Evolutionary conservation across 768 basidiomycete genomes (phyloP).

Genomic region (Tulasnella sp.): DNA sequence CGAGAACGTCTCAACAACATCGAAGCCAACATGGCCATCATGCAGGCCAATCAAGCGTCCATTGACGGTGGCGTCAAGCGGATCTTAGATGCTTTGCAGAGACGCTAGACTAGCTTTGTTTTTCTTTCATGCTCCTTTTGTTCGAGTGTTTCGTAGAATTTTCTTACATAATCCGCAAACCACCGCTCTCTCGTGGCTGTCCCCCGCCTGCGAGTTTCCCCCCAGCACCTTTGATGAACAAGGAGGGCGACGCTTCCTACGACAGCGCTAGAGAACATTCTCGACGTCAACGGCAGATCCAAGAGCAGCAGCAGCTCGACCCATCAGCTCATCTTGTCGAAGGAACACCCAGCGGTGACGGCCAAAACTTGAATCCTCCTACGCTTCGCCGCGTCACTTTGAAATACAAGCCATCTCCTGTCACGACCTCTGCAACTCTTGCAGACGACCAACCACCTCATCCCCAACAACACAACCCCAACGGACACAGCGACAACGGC

Average conservation of each 20-base stretch:
- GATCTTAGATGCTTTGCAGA: not conserved
- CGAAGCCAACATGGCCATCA: not conserved
- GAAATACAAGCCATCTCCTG: conserved; percentile 2
- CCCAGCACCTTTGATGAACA: not conserved
- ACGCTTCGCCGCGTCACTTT: conserved; percentile 5
- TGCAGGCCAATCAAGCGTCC: not conserved
- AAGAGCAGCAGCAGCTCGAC: conserved; percentile 3
- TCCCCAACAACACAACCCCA: not conserved
- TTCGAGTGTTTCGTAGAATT: not conserved
- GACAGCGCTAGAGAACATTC: conserved; percentile 2
- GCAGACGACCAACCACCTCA: not conserved
- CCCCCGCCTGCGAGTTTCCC: not conserved
- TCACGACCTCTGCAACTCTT: not conserved
- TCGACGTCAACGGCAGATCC: conserved; percentile 1
- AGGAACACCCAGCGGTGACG: not conserved
- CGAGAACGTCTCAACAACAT: not conserved
- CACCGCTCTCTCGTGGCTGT: not conserved
- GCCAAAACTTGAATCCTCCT: conserved; percentile 9
- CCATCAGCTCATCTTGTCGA: not conserved
- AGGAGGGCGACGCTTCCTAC: not conserved
- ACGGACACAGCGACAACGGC: not conserved
- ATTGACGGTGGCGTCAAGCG: not conserved
- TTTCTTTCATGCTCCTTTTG: not conserved
- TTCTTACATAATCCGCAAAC: not conserved
- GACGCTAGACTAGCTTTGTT: not conserved